phyloP scores from a whole-genome alignment of 1,139 yeast genomes.

The Debaryomycetaceae sp. region DNA sequence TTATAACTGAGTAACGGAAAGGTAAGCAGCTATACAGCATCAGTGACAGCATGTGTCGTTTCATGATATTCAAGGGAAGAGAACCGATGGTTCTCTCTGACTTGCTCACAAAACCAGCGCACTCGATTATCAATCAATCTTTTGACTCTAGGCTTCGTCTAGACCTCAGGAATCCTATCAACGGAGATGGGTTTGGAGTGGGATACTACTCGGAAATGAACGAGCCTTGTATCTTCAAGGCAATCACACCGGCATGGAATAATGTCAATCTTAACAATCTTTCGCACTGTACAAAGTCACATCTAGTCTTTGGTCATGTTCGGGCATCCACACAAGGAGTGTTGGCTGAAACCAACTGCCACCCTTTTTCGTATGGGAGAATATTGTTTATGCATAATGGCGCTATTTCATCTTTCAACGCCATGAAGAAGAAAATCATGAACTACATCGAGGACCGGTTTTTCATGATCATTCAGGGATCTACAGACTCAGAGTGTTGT shows the following conservation, averaged over 20 bases:
- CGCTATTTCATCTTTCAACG: conserved; percentile 69
- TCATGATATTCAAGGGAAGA: conserved; percentile 49
- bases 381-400: conserved; percentile 98
- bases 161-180: conserved; percentile 86
- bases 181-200: conserved; percentile 98
- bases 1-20: background rate
- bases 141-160: conserved; percentile 85
- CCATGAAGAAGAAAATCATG: conserved; percentile 69
- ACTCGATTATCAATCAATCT: conserved; percentile 93
- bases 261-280: conserved; percentile 82
- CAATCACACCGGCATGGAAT: conserved; percentile 98
- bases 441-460: conserved; percentile 75
- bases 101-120: conserved; percentile 90
- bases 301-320: conserved; percentile 89
- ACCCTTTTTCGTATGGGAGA: conserved; percentile 83
- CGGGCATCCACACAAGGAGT: conserved; percentile 96
- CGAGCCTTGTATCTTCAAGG: conserved; percentile 62
- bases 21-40: background rate
- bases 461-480: conserved; percentile 80
- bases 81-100: conserved; percentile 86
- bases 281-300: conserved; percentile 82
- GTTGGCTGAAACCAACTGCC: conserved; percentile 90
- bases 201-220: conserved; percentile 78
- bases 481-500: conserved; percentile 94
- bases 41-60: conserved; percentile 38